Evolutionary conservation across 2,329 filamentous ascomycete species (phyloP), one percentile per base, ranked within the genome.

Genomic region (Alternaria infectoria): DNA sequence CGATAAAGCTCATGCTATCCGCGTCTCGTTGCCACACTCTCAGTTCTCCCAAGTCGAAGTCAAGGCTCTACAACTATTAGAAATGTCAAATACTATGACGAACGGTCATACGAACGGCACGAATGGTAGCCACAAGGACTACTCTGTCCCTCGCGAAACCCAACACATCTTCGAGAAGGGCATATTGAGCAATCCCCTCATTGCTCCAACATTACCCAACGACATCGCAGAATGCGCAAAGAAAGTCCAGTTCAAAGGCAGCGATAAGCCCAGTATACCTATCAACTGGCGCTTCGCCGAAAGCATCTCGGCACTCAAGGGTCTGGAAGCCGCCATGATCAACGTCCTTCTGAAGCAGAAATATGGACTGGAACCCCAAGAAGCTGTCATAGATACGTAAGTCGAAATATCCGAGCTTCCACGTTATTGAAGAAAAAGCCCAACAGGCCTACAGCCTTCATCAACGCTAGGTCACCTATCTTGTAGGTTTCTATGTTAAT

Each of bases 251-350:
- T 86, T 85, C 59, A 78, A 81, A 23, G 85, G 85, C 5, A 76
- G 69, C 15, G 69, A 78, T 23, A 71, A 73, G 26, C 85, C 85
- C 0, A 83, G 77, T 47, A 80, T 87, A 10, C 84, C 85, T 0
- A 84, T 88, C 71, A 86, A 86, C 55, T 88, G 86, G 86, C 80
- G 85, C 3, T 86, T 87, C 54, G 85, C 86, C 3, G 86, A 87
- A 70, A 86, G 84, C 50, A 82, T 86, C 1, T 80, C 84, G 0
- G 77, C 83, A 2, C 66, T 86, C 26, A 86, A 86, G 68, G 84
- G 76, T 1, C 72, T 85, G 17, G 84, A 86, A 68, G 84, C 83
- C 9, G 79, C 80, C 0, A 77, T 86, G 65, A 66, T 86, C 26
- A 82, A 81, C 51, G 77, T 78, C 1, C 71, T 86, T 10, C 57